phyloP scores from a whole-genome alignment of 2,329 filamentous ascomycete genomes.

The Fusarium dimerum region DNA sequence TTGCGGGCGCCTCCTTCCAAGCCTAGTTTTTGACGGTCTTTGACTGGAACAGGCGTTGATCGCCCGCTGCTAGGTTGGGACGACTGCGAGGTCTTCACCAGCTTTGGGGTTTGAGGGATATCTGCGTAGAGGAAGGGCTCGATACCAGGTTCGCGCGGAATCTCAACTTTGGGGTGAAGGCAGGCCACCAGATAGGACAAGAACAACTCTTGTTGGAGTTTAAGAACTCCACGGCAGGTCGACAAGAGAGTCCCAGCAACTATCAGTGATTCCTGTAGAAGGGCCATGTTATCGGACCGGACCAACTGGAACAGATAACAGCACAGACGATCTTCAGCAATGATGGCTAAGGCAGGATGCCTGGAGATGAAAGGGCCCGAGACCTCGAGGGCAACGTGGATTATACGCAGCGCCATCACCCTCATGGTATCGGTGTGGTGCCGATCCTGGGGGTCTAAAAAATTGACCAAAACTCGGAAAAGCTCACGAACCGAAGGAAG shows the following conservation, averaged over 20 bases:
- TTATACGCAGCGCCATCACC: conserved; percentile 95
- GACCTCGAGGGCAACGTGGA: conserved; percentile 95
- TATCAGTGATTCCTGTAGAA: conserved; percentile 88
- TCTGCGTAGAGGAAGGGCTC: conserved; percentile 90
- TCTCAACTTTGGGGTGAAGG: conserved; percentile 90
- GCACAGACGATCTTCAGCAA: conserved; percentile 92
- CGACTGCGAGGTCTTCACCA: conserved; percentile 70
- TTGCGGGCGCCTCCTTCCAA: conserved; percentile 89
- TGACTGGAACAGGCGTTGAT: conserved; percentile 85
- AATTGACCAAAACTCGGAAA: conserved; percentile 89
- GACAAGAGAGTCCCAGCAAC: conserved; percentile 89
- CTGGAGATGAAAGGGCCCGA: conserved; percentile 92
- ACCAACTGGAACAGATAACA: conserved; percentile 95
- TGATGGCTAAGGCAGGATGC: conserved; percentile 81
- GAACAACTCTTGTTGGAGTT: conserved; percentile 95
- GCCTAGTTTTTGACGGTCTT: conserved; percentile 88
- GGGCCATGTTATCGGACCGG: conserved; percentile 92
- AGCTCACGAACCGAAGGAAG: conserved; percentile 92
- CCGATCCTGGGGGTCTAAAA: conserved; percentile 88
- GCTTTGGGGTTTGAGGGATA: conserved; percentile 86
- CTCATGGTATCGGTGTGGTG: conserved; percentile 94
- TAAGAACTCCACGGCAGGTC: conserved; percentile 86
- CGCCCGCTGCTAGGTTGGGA: conserved; percentile 78
- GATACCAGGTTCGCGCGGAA: conserved; percentile 86
- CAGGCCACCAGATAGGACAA: conserved; percentile 93